Evolutionary conservation across 345 rosid genomes (phyloP).

Genomic region (Punica granatum): DNA sequence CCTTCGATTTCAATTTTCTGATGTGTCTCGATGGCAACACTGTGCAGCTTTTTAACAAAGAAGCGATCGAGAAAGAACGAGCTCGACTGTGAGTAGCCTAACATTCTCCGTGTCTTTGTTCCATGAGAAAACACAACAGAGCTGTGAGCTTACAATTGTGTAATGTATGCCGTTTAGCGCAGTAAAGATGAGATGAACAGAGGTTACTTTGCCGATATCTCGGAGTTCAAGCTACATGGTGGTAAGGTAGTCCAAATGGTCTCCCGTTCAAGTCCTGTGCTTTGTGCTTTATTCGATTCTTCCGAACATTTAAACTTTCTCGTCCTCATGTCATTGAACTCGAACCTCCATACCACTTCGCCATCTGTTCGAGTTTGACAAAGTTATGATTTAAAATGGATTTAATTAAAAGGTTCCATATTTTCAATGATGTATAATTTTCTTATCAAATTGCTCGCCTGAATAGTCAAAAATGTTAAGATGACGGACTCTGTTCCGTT

Average conservation of each 20-base stretch:
- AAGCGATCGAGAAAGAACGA: conserved; percentile 71
- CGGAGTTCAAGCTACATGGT: conserved; percentile 68
- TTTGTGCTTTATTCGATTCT: not conserved
- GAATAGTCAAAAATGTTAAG: not conserved
- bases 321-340: not conserved
- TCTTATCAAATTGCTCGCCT: not conserved
- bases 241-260: conserved; percentile 62
- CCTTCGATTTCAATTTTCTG: not conserved
- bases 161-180: conserved; percentile 49
- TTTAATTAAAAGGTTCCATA: not conserved
- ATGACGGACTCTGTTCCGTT: not conserved
- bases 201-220: conserved; percentile 76
- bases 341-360: not conserved
- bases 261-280: not conserved
- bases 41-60: conserved; percentile 58
- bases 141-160: not conserved
- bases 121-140: not conserved
- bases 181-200: conserved; percentile 96
- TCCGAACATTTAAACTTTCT: not conserved
- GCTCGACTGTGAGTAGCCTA: conserved; percentile 61
- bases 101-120: conserved; percentile 6
- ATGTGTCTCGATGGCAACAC: not conserved
- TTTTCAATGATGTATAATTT: not conserved
- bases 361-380: not conserved
- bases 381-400: not conserved